Base-by-base conservation (phyloP, 305 asterid genomes). In the Fraxinus nigra region DNA sequence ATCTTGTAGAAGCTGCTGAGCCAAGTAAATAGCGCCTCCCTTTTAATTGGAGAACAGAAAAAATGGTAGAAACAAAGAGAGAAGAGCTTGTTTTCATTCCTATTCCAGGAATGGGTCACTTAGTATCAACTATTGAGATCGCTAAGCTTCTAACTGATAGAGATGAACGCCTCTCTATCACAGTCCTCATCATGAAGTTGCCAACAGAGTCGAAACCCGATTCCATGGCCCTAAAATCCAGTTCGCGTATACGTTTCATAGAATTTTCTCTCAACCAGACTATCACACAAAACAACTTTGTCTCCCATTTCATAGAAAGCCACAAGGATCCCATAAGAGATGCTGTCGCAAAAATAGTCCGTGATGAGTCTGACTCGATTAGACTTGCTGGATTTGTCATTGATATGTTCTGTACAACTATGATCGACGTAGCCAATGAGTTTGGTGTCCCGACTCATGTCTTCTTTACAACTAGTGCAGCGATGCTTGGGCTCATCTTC, bases 31-130 rank as follows among this genome's bases (percentile, higher is more conserved):
- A 1, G 22, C 7, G 43, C 43, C 43, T 8, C 11, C 9, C 20
- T 56, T 10, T 56, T 56, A 59, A 59, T 1, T 59, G 30, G n/a
- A 59, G 67, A 6, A 0, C 22, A 16, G 10, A 24, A 0, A 76
- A 72, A 59, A 43, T 61, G 82, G n/a, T 38, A 3, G 76, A 1
- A 7, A 30, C 33, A 32, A 76, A 61, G 26, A 72, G 51, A 79
- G 69, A 76, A 22, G 85, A 82, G 30, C 84, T 89, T 0, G 84
- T 89, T 18, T 87, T 89, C 80, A 84, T 89, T 33, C 90, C 92
- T 30, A 69, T 81, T 0, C 91, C 90, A 1, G 90, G 84, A 65
- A 80, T 76, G n/a, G 86, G 91, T 4, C 92, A 89, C 63, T 28
- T 85, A 0, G n/a, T 38, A 6, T 84, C 91, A 1, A 38, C 87